phyloP scores from a whole-genome alignment of 2,329 filamentous ascomycete species.

The Amesomyces nigricolor region DNA sequence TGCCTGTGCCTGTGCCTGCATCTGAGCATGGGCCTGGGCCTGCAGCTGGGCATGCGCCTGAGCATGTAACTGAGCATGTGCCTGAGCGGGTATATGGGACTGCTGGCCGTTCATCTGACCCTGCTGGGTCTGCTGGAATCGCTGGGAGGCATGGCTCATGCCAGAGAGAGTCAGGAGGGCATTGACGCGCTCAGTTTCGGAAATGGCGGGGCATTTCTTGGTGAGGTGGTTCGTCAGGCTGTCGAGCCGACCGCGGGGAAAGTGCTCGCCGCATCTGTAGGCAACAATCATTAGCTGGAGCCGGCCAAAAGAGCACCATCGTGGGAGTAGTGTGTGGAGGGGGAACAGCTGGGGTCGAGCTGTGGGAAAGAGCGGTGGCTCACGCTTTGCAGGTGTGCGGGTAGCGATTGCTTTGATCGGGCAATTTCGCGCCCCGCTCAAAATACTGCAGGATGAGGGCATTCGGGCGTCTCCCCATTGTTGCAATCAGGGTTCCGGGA shows the following conservation, averaged over 20 bases:
- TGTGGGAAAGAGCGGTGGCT: conserved; percentile 16
- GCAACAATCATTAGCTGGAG: not conserved
- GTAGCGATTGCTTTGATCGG: conserved; percentile 87
- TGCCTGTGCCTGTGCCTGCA: conserved; percentile 18
- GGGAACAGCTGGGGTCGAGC: not conserved
- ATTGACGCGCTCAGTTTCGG: conserved; percentile 67
- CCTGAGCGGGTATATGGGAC: too few species aligned
- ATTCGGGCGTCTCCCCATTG: conserved; percentile 71
- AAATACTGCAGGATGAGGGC: conserved; percentile 84
- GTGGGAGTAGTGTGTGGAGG: not conserved
- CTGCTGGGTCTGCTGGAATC: conserved; percentile 27
- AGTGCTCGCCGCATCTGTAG: conserved; percentile 68
- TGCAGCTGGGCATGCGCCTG: conserved; percentile 18
- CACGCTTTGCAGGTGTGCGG: conserved; percentile 77
- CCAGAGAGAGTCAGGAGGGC: conserved; percentile 69
- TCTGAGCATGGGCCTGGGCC: conserved; percentile 22
- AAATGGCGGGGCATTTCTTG: conserved; percentile 79
- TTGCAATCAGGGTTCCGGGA: conserved; percentile 14
- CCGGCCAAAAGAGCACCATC: not conserved
- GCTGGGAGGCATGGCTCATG: conserved; percentile 46
- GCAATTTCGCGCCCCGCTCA: conserved; percentile 76
- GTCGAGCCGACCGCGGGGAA: conserved; percentile 84
- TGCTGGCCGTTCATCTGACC: conserved; percentile 8
- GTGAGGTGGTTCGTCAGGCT: conserved; percentile 74
- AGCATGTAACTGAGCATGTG: conserved; percentile 25